A percentile compares a stretch with the other conserved stretches of the same genome.
These are phyloP conservation scores for Colletotrichum costaricense DNA, from an alignment of 2,329 filamentous ascomycete species.

Conservation along the genomic window DNA sequence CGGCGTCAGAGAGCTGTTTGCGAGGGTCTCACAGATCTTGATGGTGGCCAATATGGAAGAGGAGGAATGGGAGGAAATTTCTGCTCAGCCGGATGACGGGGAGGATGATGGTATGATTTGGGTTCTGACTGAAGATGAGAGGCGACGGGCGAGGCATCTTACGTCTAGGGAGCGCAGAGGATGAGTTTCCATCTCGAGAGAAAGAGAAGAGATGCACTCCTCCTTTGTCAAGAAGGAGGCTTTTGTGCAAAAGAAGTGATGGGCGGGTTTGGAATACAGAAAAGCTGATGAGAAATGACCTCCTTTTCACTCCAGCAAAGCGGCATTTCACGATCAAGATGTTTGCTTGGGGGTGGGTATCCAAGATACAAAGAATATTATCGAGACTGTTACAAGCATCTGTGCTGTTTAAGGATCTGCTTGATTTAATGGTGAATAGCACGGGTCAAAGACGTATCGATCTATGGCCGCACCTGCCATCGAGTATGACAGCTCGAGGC, in stretches of 20 bases:
- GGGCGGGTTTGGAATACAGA: conserved; percentile 5
- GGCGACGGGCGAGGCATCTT: conserved; percentile 76
- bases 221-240: background rate
- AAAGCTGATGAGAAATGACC: conserved; percentile 28
- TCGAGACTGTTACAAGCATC: background rate
- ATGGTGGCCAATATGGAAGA: conserved; percentile 95
- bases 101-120: conserved; percentile 76
- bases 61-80: conserved; percentile 90
- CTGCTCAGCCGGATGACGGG: conserved; percentile 45
- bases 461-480: too few relatives aligned
- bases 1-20: conserved; percentile 80
- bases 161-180: conserved; percentile 41
- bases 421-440: background rate
- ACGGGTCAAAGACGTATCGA: too few relatives aligned
- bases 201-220: background rate
- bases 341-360: background rate
- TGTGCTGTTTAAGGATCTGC: background rate
- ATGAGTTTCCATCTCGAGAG: background rate
- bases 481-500: background rate
- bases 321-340: background rate
- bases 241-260: background rate
- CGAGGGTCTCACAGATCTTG: conserved; percentile 80
- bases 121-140: conserved; percentile 80
- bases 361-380: background rate
- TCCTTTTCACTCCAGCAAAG: conserved; percentile 6